phyloP scores from a whole-genome alignment of 2,329 filamentous ascomycete species.

The Alternaria tenuissima region DNA sequence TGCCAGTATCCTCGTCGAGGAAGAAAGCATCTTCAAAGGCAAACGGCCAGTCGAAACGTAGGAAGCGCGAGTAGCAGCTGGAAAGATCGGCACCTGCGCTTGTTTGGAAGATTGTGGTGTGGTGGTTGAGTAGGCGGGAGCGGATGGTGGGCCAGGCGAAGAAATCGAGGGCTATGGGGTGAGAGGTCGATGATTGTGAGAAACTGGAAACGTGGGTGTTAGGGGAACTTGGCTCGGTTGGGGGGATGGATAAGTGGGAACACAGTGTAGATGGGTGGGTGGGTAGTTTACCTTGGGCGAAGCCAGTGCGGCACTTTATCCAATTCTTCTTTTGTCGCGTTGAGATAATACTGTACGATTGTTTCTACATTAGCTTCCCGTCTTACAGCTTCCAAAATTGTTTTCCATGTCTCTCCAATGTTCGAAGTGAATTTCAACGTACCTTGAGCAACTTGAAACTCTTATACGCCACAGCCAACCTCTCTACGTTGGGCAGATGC shows the following conservation, averaged over 20 bases:
- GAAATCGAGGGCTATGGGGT: conserved; percentile 45
- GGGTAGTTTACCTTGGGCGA: conserved; percentile 27
- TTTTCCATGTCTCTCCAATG: neutral
- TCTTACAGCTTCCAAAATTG: neutral
- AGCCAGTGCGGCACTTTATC: conserved; percentile 42
- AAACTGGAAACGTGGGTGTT: conserved; percentile 5
- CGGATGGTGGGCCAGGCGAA: conserved; percentile 47
- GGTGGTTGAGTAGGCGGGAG: conserved; percentile 36
- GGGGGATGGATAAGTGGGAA: neutral
- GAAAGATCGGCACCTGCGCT: conserved; percentile 24
- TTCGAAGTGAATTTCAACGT: neutral
- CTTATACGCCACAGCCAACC: conserved; percentile 42
- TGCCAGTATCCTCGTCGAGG: conserved; percentile 24
- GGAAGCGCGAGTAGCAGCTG: conserved; percentile 33
- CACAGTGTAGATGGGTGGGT: neutral
- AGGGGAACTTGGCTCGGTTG: neutral
- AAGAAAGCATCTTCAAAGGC: conserved; percentile 45
- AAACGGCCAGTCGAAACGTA: conserved; percentile 46
- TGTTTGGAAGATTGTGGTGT: conserved; percentile 33
- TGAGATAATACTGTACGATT: conserved; percentile 40
- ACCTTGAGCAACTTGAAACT: conserved; percentile 47
- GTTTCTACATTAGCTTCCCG: neutral
- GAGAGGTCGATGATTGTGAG: conserved; percentile 33
- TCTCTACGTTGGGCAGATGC: conserved; percentile 33
- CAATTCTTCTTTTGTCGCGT: conserved; percentile 35